Conservation (phyloP, 1,284 basidiomycete genomes). For the Fistulinella cinereoalba region DNA sequence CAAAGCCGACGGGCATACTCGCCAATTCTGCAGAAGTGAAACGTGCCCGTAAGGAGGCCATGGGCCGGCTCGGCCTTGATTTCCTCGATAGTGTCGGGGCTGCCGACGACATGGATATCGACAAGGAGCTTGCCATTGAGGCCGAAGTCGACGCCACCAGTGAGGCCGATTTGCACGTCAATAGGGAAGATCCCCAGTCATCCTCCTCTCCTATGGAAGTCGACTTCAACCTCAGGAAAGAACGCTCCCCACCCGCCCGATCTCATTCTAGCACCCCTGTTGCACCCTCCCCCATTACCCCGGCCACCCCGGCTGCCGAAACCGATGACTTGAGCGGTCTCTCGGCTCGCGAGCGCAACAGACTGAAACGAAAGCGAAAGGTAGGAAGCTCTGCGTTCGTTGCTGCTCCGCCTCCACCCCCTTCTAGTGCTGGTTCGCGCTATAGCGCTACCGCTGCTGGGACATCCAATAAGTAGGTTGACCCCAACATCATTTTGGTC, state of each 20-base stretch:
- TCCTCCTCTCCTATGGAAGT: conserved; percentile 39
- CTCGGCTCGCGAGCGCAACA: conserved; percentile 86
- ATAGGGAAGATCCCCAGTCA: conserved; percentile 37
- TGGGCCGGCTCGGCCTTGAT: conserved; percentile 78
- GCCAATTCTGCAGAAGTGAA: conserved; percentile 71
- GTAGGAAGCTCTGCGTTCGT: conserved; percentile 79
- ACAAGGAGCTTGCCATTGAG: conserved; percentile 72
- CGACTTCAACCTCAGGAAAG: conserved; percentile 32
- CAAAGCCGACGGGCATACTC: conserved; percentile 65
- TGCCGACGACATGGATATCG: conserved; percentile 75
- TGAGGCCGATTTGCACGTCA: conserved; percentile 39
- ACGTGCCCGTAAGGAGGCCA: conserved; percentile 78
- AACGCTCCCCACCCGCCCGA: conserved; percentile 31
- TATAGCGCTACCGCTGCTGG: conserved; percentile 56
- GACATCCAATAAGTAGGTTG: conserved; percentile 59
- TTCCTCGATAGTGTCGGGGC: conserved; percentile 69
- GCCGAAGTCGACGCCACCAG: conserved; percentile 48
- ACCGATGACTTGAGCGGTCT: conserved; percentile 51
- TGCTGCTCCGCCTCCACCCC: conserved; percentile 62
- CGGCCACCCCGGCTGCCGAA: conserved; percentile 37
- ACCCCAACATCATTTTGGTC: conserved; percentile 1
- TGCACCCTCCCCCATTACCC: conserved; percentile 50
- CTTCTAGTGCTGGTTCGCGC: conserved; percentile 48
- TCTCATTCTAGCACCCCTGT: conserved; percentile 54
- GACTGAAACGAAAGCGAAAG: conserved; percentile 89